A percentile compares a stretch with the other conserved stretches of the same genome.
Conservation (phyloP, 768 basidiomycete genomes). For the Gloeostereum incarnatum region DNA sequence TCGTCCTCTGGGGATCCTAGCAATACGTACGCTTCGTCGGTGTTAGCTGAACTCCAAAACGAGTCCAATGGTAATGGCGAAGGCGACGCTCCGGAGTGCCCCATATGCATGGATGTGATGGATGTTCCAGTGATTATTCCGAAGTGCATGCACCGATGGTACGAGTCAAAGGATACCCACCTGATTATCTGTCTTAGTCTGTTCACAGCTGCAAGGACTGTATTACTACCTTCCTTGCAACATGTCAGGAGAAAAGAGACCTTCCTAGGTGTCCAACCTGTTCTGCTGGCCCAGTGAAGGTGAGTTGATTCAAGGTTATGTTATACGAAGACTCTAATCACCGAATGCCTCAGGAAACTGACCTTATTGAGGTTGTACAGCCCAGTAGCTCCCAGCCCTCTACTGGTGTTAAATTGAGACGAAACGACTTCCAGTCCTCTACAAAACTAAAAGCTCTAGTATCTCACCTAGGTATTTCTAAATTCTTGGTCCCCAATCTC, state of each 20-base stretch:
- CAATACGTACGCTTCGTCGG: slow-evolving; percentile 51
- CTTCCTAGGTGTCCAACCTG: slow-evolving; percentile 78
- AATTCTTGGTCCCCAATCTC: neutral
- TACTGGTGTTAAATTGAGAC: slow-evolving; percentile 50
- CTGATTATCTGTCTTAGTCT: neutral
- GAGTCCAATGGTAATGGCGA: slow-evolving; percentile 34
- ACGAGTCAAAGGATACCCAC: slow-evolving; percentile 12
- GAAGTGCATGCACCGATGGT: slow-evolving; percentile 73
- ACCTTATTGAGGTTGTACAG: slow-evolving; percentile 55
- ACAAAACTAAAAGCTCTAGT: slow-evolving; percentile 86
- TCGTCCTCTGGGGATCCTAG: slow-evolving; percentile 15
- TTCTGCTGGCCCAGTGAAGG: slow-evolving; percentile 56
- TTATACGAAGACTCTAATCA: neutral
- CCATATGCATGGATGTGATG: slow-evolving; percentile 75
- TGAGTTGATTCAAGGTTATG: slow-evolving; percentile 10
- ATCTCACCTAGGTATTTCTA: slow-evolving; percentile 27
- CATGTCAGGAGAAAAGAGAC: slow-evolving; percentile 61
- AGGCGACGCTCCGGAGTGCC: slow-evolving; percentile 53
- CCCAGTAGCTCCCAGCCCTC: slow-evolving; percentile 29
- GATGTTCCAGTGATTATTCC: slow-evolving; percentile 64
- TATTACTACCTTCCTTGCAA: slow-evolving; percentile 63
- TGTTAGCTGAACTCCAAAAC: slow-evolving; percentile 52
- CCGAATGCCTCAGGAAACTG: slow-evolving; percentile 31
- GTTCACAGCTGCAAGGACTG: slow-evolving; percentile 79
- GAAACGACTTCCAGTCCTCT: slow-evolving; percentile 81